A percentile compares a stretch with the other conserved stretches of the same genome.
These are phyloP conservation scores for Colletotrichum nymphaeae DNA, from an alignment of 2,329 filamentous ascomycete genomes.

Conservation along the genomic window DNA sequence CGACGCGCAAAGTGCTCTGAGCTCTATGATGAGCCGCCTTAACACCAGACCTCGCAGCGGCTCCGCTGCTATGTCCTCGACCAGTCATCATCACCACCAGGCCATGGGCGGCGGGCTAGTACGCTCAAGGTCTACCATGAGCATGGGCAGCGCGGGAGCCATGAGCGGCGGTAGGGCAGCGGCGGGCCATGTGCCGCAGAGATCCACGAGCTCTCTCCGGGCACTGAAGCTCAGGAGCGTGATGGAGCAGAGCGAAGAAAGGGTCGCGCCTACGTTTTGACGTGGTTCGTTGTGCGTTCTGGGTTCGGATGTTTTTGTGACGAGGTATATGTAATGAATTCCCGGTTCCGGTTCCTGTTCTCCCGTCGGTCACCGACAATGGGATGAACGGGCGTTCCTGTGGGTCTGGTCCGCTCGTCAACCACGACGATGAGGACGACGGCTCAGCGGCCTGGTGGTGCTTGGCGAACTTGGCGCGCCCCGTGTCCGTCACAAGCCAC, in stretches of 20 bases:
- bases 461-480: background rate
- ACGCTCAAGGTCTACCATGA: conserved; percentile 6
- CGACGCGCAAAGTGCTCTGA: conserved; percentile 41
- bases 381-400: conserved; percentile 8
- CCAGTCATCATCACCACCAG: conserved; percentile 3
- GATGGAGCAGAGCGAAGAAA: conserved; percentile 33
- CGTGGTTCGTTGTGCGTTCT: background rate
- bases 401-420: background rate
- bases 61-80: conserved; percentile 30
- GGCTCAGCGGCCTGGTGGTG: background rate
- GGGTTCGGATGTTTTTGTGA: background rate
- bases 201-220: conserved; percentile 35
- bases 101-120: conserved; percentile 18
- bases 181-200: conserved; percentile 18
- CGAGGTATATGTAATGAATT: background rate
- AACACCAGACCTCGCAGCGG: conserved; percentile 43
- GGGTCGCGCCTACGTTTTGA: conserved; percentile 30
- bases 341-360: background rate
- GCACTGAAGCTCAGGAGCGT: conserved; percentile 37
- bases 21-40: conserved; percentile 47
- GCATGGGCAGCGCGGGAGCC: conserved; percentile 10
- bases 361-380: conserved; percentile 19
- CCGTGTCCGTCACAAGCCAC: background rate
- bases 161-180: background rate
- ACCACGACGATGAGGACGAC: background rate